Base-by-base conservation (phyloP, 2,329 filamentous ascomycete genomes). In the Bertia moriformis region DNA sequence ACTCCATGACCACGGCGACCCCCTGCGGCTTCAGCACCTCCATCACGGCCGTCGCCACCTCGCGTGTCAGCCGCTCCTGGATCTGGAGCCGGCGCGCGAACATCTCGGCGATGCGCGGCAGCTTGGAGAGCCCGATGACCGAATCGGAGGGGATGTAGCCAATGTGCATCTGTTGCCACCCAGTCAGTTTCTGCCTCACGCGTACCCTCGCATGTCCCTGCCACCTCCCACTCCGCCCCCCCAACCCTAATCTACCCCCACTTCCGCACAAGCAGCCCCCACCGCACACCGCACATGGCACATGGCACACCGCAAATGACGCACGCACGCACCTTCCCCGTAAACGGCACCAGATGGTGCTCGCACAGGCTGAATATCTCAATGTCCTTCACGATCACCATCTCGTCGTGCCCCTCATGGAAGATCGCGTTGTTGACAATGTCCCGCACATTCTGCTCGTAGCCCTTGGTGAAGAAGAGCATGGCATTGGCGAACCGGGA, bases 371-470 rank as follows among this genome's bases (percentile, higher is more conserved):
- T 89, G 59, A 87, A 93, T 12, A 96, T 75, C 55, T 95, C 88
- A 51, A 98, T 96, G 53, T 96, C 88, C 63, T 93, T 94, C 42
- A 98, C 86, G 51, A 96, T 94, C 19, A 98, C 88, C 63, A 98
- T 73, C 61, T 98, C 91, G 52, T 94, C 91, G 54, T 96, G 89
- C 45, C 89, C 86, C 58, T 96, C 91, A 51, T 94, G 82, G 61
- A 98, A 98, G 40, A 96, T 83, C 14, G 91, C 91, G 41, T 80
- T 74, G 57, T 96, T 96, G 44, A 96, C 84, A 47, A 96, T 83
- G 54, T 93, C 84, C 44, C 78, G 71, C 40, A 95, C 74, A 52
- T 95, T 95, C 64, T 94, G 79, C 63, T 96, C 87, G 57, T 98
- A 98, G 33, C 91, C 91, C 58, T 93, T 87, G 4, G 91, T 98